Base-by-base conservation (phyloP, 1,139 yeast genomes). In the Hemisphaericaspora xylanilytica region DNA sequence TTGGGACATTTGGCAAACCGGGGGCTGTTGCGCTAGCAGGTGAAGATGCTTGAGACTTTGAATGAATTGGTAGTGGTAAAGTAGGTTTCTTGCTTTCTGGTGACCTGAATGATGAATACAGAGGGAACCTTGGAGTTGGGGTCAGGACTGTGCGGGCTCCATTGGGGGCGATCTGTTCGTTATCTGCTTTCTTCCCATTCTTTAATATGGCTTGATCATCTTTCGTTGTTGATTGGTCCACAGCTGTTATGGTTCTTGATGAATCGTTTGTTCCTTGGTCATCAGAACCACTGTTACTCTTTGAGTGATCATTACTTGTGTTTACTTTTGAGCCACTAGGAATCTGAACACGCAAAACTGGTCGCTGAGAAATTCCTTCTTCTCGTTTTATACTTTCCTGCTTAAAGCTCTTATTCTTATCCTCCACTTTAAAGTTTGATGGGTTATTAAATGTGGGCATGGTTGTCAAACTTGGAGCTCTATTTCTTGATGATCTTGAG, bases 291-390 rank as follows among this genome's bases (percentile, higher is more conserved):
- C 61, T 27, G 65, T 46, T 4, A 72, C 67, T 31, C 54, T 27
- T 33, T 12, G 17, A 17, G 3, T 18, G 32, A 8, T 29, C 18
- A 22, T 29, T 29, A 17, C 5, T n/a, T 10, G 26, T 32, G 12
- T 28, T 33, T 7, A 43, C 45, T 30, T 65, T 67, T 6, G 69
- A 52, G 48, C 69, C 75, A 0, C 61, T 57, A 0, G 80, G 80
- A 27, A 75, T 75, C 53, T 73, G 78, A 10, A 75, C 80, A 37
- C 80, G 52, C 27, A 75, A 55, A 3, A 74, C 62, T 2, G 81
- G 81, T 37, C 80, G 55, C 24, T 64, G 65, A 2, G 41, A 29
- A 2, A 32, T 11, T n/a, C 29, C 29, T 12, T 43, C 43, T 10
- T 31, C 34, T 32, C 15, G 18, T 16, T 24, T 16, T 16, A 18